Conservation (phyloP, 2,329 filamentous ascomycete species). For the Aspergillus tubingensis region DNA sequence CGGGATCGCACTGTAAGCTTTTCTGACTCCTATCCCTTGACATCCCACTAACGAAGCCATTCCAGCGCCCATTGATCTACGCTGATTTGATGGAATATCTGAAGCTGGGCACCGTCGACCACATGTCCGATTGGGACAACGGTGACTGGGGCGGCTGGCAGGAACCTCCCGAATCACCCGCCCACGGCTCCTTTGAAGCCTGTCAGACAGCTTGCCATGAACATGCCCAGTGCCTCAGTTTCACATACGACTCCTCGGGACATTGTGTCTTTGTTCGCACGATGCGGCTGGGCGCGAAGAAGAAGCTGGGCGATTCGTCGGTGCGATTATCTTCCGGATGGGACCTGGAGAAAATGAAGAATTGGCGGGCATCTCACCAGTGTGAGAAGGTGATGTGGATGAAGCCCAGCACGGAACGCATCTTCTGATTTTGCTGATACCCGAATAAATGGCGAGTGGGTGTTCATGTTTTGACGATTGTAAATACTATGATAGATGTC, state of each 20-base stretch:
- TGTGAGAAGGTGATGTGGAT: conserved; percentile 20
- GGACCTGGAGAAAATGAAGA: conserved; percentile 30
- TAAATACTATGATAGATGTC: conserved; percentile 7
- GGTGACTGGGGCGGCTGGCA: conserved; percentile 35
- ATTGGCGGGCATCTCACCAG: conserved; percentile 20
- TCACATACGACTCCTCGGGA: conserved; percentile 25
- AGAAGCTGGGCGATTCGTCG: conserved; percentile 10
- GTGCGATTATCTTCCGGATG: conserved; percentile 27
- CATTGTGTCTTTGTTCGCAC: conserved; percentile 27
- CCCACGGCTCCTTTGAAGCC: conserved; percentile 32
- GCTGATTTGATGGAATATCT: conserved; percentile 36
- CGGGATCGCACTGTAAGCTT: conserved; percentile 26
- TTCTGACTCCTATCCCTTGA: neutral
- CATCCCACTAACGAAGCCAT: neutral
- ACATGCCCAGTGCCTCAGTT: conserved; percentile 27
- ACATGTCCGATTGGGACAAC: conserved; percentile 38
- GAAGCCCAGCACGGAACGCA: conserved; percentile 16
- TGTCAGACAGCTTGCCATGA: conserved; percentile 31
- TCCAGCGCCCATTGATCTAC: conserved; percentile 15
- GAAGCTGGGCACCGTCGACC: conserved; percentile 22
- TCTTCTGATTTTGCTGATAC: conserved; percentile 2
- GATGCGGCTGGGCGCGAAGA: conserved; percentile 26
- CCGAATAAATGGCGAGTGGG: neutral
- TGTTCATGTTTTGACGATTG: conserved; percentile 8
- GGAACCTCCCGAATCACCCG: conserved; percentile 28